Conservation (phyloP, 768 basidiomycete species). For the Tulasnella sp. region DNA sequence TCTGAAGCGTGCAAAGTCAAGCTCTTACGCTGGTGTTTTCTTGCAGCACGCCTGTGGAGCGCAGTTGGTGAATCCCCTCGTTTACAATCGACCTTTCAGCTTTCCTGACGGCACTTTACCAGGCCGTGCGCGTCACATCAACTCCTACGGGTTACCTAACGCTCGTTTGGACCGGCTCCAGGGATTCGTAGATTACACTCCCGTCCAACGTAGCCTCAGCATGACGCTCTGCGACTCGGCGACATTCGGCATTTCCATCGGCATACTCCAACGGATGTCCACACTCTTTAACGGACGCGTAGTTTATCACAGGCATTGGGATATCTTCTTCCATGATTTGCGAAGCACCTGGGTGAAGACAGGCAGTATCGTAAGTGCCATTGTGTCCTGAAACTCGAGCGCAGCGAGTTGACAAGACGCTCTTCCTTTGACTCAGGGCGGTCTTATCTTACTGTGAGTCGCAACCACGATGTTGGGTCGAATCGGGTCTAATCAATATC, state of each 20-base stretch:
- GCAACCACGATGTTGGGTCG: not conserved
- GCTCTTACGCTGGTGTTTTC: not conserved
- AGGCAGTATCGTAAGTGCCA: not conserved
- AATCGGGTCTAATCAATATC: not conserved
- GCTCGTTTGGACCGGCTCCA: slow-evolving; percentile 32
- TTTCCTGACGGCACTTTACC: not conserved
- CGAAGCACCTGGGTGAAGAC: slow-evolving; percentile 11
- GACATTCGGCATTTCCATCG: not conserved
- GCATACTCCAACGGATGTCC: not conserved
- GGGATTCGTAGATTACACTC: not conserved
- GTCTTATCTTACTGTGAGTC: slow-evolving; percentile 18
- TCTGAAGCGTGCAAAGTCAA: not conserved
- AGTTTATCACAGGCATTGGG: slow-evolving; percentile 30
- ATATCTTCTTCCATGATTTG: slow-evolving; percentile 30
- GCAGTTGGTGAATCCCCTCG: slow-evolving; percentile 19
- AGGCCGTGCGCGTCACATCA: slow-evolving; percentile 33
- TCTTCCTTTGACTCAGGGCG: not conserved
- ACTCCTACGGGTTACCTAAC: slow-evolving; percentile 12
- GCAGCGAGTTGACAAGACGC: not conserved
- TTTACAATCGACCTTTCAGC: not conserved
- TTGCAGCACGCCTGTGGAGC: slow-evolving; percentile 28
- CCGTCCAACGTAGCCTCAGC: not conserved
- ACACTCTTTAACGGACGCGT: slow-evolving; percentile 28
- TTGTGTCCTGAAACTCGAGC: too few species aligned
- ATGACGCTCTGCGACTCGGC: not conserved